phyloP scores from a whole-genome alignment of 75 land plant genomes.

The Chamaecyparis obtusa region DNA sequence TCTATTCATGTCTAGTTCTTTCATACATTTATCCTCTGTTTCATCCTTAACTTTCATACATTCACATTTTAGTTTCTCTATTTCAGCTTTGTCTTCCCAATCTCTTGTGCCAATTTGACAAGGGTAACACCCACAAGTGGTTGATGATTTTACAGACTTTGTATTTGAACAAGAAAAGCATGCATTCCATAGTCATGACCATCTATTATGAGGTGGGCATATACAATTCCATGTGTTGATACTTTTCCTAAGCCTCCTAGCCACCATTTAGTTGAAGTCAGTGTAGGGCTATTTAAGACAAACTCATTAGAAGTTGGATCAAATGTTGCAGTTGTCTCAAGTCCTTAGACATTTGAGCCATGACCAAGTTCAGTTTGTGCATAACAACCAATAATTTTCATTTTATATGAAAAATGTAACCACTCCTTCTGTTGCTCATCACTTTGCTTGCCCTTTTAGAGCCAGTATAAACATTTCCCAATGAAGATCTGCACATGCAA shows the following conservation, averaged over 20 bases:
- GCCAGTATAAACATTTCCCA: conserved; percentile 99
- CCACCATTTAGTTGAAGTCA: conserved; percentile 99
- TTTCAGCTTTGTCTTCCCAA: no score
- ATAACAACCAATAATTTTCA: conserved; percentile 98
- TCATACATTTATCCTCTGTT: no score
- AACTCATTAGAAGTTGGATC: conserved; percentile 90
- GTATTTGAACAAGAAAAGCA: conserved; percentile 95
- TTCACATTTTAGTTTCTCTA: no score
- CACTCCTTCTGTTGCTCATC: conserved; percentile 96
- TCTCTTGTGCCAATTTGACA: no score
- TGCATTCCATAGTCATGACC: conserved; percentile 85
- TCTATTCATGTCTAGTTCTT: no score
- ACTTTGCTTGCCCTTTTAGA: conserved; percentile 89
- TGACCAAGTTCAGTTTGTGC: conserved; percentile 99
- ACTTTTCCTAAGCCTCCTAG: conserved; percentile 99
- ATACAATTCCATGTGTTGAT: conserved; percentile 94
- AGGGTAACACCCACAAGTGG: conserved; percentile 89
- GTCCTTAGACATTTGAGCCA: conserved; percentile 99
- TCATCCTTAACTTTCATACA: no score
- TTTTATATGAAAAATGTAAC: conserved; percentile 83
- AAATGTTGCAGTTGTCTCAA: conserved; percentile 97
- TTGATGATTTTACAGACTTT: conserved; percentile 86
- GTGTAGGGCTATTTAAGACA: conserved; percentile 80
- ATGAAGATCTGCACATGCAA: no score
- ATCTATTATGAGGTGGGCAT: conserved; percentile 88